phyloP scores from a whole-genome alignment of 768 basidiomycete genomes.

The Leucocoprinus leucothites region DNA sequence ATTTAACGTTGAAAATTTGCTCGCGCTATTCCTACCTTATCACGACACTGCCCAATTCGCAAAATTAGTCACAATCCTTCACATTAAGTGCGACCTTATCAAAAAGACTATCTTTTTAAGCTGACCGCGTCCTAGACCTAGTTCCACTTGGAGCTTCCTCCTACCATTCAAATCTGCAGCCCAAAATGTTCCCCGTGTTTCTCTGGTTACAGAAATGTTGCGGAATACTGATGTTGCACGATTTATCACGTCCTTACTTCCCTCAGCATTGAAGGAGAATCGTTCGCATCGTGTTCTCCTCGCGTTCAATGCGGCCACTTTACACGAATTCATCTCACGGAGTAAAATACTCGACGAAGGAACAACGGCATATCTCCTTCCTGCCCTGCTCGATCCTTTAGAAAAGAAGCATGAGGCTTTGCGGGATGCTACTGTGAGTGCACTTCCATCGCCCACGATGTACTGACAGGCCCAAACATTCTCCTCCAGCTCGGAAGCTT shows the following conservation, averaged over 20 bases:
- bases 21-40: slow-evolving; percentile 88
- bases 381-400: slow-evolving; percentile 60
- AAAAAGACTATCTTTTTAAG: not conserved
- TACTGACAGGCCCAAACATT: not conserved
- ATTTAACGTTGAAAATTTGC: slow-evolving; percentile 79
- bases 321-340: slow-evolving; percentile 76
- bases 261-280: slow-evolving; percentile 48
- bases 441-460: not conserved
- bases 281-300: slow-evolving; percentile 67
- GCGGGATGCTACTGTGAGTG: slow-evolving; percentile 56
- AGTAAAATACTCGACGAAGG: slow-evolving; percentile 61
- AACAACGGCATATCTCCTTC: slow-evolving; percentile 59
- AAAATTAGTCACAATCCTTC: slow-evolving; percentile 87
- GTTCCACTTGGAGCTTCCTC: slow-evolving; percentile 66
- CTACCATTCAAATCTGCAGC: slow-evolving; percentile 74
- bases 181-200: slow-evolving; percentile 66
- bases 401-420: slow-evolving; percentile 31
- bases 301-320: slow-evolving; percentile 76
- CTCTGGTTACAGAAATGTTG: slow-evolving; percentile 77
- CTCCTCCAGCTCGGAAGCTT: slow-evolving; percentile 62
- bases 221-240: slow-evolving; percentile 68
- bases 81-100: slow-evolving; percentile 52
- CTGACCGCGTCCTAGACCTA: slow-evolving; percentile 38
- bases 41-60: slow-evolving; percentile 94
- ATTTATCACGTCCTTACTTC: slow-evolving; percentile 65